Percentiles rank a stretch among this genome's conserved stretches.
Conservation (phyloP, 805 yeast genomes). For the Yarrowia phangngaensis region DNA sequence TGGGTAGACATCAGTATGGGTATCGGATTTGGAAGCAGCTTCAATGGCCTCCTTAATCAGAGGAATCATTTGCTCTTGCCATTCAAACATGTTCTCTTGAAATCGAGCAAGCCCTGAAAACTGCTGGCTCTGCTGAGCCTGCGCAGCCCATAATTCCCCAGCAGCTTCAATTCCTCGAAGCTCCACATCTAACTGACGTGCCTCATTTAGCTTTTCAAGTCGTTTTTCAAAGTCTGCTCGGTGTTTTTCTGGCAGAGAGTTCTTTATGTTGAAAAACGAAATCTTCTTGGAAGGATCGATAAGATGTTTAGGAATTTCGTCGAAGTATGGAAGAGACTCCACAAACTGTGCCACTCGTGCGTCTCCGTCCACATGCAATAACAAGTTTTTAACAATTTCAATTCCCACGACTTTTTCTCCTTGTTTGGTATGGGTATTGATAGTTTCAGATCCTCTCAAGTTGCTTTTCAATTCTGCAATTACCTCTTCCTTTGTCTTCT, state of each 20-base stretch:
- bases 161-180: constrained; percentile 80
- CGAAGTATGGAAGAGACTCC: neutral
- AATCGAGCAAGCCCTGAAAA: constrained; percentile 8
- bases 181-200: constrained; percentile 75
- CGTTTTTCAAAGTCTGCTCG: constrained; percentile 55
- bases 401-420: constrained; percentile 9
- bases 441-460: neutral
- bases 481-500: neutral
- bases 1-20: constrained; percentile 43
- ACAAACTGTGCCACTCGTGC: constrained; percentile 1
- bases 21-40: constrained; percentile 39
- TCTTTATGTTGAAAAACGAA: constrained; percentile 67
- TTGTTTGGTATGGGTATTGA: constrained; percentile 5
- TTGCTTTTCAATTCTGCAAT: neutral
- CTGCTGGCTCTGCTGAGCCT: constrained; percentile 48
- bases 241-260: constrained; percentile 47
- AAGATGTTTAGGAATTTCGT: constrained; percentile 28
- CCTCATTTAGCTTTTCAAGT: constrained; percentile 65
- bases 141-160: constrained; percentile 81
- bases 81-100: constrained; percentile 58
- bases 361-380: constrained; percentile 19
- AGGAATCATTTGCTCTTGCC: constrained; percentile 76
- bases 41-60: constrained; percentile 65
- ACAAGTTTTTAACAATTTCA: constrained; percentile 10
- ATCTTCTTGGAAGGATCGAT: constrained; percentile 39